Evolutionary conservation across 2,329 filamentous ascomycete genomes (phyloP).

Genomic region (Myriosclerotinia curreyana): DNA sequence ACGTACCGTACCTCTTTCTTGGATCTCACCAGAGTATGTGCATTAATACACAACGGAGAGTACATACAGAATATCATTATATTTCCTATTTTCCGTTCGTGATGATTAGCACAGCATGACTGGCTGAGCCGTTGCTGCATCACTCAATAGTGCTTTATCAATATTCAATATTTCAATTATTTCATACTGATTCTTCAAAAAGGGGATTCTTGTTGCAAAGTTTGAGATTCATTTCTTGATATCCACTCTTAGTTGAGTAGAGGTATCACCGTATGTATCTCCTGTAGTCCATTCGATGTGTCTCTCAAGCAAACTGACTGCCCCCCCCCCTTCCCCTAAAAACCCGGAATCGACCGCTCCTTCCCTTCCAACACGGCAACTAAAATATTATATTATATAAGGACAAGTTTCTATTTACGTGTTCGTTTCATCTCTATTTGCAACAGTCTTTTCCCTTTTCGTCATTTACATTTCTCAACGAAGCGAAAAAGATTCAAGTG

Average conservation of each 20-base stretch:
- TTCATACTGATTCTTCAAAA: background rate
- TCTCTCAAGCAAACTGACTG: background rate
- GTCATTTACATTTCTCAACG: background rate
- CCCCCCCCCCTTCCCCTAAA: no score
- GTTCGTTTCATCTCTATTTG: background rate
- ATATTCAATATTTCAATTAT: background rate
- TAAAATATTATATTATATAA: constrained; percentile 13
- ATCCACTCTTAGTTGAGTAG: background rate
- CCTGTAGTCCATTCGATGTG: background rate
- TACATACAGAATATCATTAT: background rate
- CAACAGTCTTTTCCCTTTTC: background rate
- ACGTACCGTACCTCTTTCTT: background rate
- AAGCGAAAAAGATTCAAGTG: no score
- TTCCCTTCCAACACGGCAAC: background rate
- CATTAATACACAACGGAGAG: background rate
- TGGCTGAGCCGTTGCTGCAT: background rate
- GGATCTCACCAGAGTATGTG: background rate
- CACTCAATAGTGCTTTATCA: background rate
- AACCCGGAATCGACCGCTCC: background rate
- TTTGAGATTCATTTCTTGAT: background rate
- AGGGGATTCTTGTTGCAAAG: background rate
- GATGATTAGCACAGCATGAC: no score
- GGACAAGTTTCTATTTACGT: background rate
- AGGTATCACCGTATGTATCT: background rate
- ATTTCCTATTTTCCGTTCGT: background rate